Evolutionary conservation across 768 basidiomycete genomes (phyloP).

Genomic region (Collybia sordida): DNA sequence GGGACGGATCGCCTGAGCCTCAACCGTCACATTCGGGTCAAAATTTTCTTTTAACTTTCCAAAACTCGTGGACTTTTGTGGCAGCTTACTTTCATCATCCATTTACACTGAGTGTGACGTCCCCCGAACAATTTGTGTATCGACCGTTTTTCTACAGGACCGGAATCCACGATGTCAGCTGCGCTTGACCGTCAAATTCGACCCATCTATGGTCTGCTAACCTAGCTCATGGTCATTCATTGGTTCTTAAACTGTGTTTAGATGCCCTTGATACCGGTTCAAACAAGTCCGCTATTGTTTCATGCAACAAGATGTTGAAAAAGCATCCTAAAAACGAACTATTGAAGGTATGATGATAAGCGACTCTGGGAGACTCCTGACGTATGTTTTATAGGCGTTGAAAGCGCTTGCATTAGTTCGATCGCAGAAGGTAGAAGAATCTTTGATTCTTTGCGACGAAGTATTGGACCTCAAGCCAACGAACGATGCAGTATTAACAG

Average conservation of each 20-base stretch:
- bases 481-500: slow-evolving; percentile 70
- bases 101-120: too few species aligned
- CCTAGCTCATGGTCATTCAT: neutral
- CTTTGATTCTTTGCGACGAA: slow-evolving; percentile 76
- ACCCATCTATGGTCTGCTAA: slow-evolving; percentile 73
- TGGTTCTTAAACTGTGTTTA: slow-evolving; percentile 24
- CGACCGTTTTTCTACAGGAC: too few species aligned
- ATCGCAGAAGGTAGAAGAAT: slow-evolving; percentile 84
- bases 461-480: slow-evolving; percentile 71
- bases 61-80: neutral
- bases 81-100: neutral
- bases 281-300: slow-evolving; percentile 82
- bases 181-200: slow-evolving; percentile 82
- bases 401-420: slow-evolving; percentile 85
- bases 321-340: slow-evolving; percentile 76
- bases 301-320: slow-evolving; percentile 86
- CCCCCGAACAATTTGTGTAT: too few species aligned
- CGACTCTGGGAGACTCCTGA: slow-evolving; percentile 2
- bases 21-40: neutral
- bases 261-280: slow-evolving; percentile 86
- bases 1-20: slow-evolving; percentile 4
- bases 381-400: slow-evolving; percentile 51
- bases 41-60: slow-evolving; percentile 8
- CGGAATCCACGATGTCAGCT: slow-evolving; percentile 41
- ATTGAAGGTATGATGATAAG: slow-evolving; percentile 51